Base-by-base conservation (phyloP, 1,139 yeast genomes). In the Zygosaccharomyces sapae region DNA sequence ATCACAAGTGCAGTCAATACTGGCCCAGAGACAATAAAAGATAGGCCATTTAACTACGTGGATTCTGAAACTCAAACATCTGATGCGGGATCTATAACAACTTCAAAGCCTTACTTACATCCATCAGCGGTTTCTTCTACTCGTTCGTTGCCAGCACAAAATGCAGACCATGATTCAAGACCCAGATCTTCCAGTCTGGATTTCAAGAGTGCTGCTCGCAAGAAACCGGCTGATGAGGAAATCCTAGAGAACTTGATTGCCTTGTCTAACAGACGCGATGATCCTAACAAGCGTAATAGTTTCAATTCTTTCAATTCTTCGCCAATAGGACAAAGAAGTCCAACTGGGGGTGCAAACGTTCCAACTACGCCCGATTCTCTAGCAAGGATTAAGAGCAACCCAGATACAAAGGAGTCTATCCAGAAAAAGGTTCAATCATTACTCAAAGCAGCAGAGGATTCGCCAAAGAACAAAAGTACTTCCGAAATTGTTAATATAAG, bases 341-440 rank as follows among this genome's bases (percentile, higher is more conserved):
- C 33, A 39, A 39, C 35, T 3, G 35, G 35, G 2, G 35, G 35
- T 13, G 8, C 42, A 13, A 30, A 18, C n/a, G 9, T 29, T 16
- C 29, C 42, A 8, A 6, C 10, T 8, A 10, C 29, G 8, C 7
- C 42, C 6, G 34, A 29, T 16, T 18, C 35, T 12, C 27, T 18
- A 5, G 35, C 13, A 24, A 37, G 20, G 24, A 37, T 54, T 10
- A 27, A 33, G 1, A 44, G 49, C 4, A 49, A 50, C 20, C 46
- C 48, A 31, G 55, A 52, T 6, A 48, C 57, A 20, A 57, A 59
- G 39, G 53, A 54, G 18, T 60, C 83, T 0, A 80, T 81, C 38
- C 83, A 80, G 56, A 68, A 75, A 49, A 70, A 86, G 54, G 80
- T 81, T 62, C 79, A 77, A 45, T 71, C 72, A 54, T 68, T 81